Percentiles rank a stretch among this genome's conserved stretches.
Evolutionary conservation across 768 basidiomycete genomes (phyloP).

Genomic region (Coprinopsis marcescibilis): DNA sequence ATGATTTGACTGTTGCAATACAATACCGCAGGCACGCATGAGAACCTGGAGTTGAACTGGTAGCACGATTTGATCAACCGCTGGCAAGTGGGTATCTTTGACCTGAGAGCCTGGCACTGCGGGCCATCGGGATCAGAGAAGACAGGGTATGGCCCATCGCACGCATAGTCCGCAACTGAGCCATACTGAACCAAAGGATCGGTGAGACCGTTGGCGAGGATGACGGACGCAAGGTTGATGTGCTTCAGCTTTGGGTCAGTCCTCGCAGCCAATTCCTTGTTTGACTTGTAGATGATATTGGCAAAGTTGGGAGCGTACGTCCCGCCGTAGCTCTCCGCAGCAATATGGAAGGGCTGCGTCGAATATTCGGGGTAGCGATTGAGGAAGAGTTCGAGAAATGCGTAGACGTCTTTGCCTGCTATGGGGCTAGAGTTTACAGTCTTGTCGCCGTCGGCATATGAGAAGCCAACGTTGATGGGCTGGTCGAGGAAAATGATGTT

Average conservation of each 20-base stretch:
- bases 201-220: slow-evolving; percentile 86
- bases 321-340: slow-evolving; percentile 76
- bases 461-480: slow-evolving; percentile 88
- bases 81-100: slow-evolving; percentile 71
- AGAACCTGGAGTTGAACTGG: slow-evolving; percentile 47
- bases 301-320: slow-evolving; percentile 86
- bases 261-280: slow-evolving; percentile 47
- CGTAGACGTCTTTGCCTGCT: slow-evolving; percentile 87
- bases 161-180: slow-evolving; percentile 76
- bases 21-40: slow-evolving; percentile 66
- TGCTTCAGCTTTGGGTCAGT: slow-evolving; percentile 47
- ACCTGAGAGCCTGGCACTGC: slow-evolving; percentile 55
- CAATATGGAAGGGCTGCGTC: slow-evolving; percentile 66
- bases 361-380: slow-evolving; percentile 72
- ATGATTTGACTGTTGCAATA: slow-evolving; percentile 79
- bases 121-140: slow-evolving; percentile 66
- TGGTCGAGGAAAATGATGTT: slow-evolving; percentile 77
- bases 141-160: slow-evolving; percentile 77
- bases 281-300: slow-evolving; percentile 72
- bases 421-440: slow-evolving; percentile 75
- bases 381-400: slow-evolving; percentile 78
- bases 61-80: slow-evolving; percentile 70
- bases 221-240: slow-evolving; percentile 78
- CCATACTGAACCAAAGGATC: slow-evolving; percentile 80
- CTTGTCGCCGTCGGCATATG: slow-evolving; percentile 72